Evolutionary conservation across 495 filamentous ascomycete species (phyloP).

Genomic region (Lindgomyces ingoldianus): DNA sequence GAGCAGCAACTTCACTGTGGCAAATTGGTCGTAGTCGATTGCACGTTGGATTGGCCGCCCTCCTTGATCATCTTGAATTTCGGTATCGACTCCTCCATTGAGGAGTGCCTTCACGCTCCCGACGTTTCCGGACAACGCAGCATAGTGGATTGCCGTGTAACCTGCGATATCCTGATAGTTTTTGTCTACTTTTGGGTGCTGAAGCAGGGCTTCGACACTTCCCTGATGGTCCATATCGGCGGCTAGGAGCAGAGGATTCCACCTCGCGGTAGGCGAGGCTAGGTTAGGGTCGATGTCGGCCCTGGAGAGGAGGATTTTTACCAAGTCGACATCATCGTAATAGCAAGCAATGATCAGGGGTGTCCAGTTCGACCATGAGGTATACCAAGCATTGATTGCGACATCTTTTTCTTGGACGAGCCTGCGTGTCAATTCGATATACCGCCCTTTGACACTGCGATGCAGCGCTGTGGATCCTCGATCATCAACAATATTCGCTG

Average conservation of each 20-base stretch:
- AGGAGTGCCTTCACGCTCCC: slow-evolving; percentile 1
- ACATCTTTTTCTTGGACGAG: slow-evolving; percentile 12
- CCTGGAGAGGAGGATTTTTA: slow-evolving; percentile 3
- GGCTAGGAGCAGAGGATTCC: slow-evolving; percentile 13
- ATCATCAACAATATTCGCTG: slow-evolving; percentile 3
- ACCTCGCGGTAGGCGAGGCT: not conserved
- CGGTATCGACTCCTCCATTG: slow-evolving; percentile 4
- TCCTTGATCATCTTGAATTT: not conserved
- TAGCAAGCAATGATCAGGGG: slow-evolving; percentile 10
- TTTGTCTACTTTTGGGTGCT: slow-evolving; percentile 19
- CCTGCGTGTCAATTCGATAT: slow-evolving; percentile 1
- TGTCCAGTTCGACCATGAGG: slow-evolving; percentile 4
- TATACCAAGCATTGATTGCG: slow-evolving; percentile 11
- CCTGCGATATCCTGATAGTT: slow-evolving; percentile 9
- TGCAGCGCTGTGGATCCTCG: slow-evolving; percentile 24
- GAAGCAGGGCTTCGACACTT: slow-evolving; percentile 35
- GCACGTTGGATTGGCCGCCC: slow-evolving; percentile 19
- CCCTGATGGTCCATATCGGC: slow-evolving; percentile 14
- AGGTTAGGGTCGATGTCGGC: slow-evolving; percentile 22
- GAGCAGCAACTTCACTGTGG: slow-evolving; percentile 13
- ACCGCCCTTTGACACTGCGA: not conserved
- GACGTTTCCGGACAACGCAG: not conserved
- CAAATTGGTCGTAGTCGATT: slow-evolving; percentile 14
- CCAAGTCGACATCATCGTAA: not conserved
- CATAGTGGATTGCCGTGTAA: slow-evolving; percentile 20